Evolutionary conservation across 768 basidiomycete genomes (phyloP), one percentile per base, ranked within the genome.

Genomic region (Candolleomyces aberdarensis): DNA sequence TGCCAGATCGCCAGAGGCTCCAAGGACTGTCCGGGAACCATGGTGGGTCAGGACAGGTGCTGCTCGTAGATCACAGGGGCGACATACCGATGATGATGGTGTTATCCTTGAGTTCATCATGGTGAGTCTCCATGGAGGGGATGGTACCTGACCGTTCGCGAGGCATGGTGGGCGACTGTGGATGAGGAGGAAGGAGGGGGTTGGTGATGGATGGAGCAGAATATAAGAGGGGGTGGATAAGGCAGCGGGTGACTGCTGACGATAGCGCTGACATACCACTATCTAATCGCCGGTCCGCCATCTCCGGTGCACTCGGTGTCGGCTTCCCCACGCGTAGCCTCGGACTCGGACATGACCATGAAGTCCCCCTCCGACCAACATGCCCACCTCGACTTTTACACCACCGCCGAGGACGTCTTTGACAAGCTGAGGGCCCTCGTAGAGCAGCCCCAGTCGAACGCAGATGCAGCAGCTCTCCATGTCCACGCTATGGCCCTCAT

Each of bases 1-100:
- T 64, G 96, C 96, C 50, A 99, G 82, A 80, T 99, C 96, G 44
- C 96, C 96, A 59, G 94, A 96, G 3, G 96, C 96, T 59, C 96
- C 96, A 62, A 96, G 85, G 57, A 98, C 96, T 94, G 70, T 10
- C 14, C n/a, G 43, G 15, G 14, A 22, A 47, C 31, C 13, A 43
- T 13, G 41, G n/a, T 43, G n/a, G n/a, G 32, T 51, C 57, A 6
- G 53, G 52, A 44, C 14, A 36, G 48, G 19, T 46, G 22, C 11
- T 15, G 3, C 9, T 31, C 32, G 31, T 14, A 9, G 10, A 26
- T 22, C 29, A 19, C 22, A 17, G 29, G 31, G 44, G 26, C 22
- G 49, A 79, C 87, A 68, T 64, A 91, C 94, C 94, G 68, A 96
- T 78, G 77, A 97, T 87, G 79, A 93, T 72, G 19, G 94, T 95